These are phyloP conservation scores for Albatrellus ellisii DNA, from an alignment of 768 basidiomycete genomes.

Conservation along the genomic window DNA sequence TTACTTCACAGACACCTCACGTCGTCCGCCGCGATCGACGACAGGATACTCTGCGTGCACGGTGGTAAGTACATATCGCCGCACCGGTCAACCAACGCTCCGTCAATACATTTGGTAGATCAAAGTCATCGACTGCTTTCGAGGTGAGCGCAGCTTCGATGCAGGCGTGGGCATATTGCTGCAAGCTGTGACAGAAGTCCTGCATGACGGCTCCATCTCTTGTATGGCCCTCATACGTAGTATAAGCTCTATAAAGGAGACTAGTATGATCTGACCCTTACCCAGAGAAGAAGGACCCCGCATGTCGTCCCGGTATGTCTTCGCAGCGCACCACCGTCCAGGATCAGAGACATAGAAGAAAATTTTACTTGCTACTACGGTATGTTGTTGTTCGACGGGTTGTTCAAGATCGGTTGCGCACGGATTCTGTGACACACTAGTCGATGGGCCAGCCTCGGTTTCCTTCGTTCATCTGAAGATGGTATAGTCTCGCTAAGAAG, in stretches of 20 bases:
- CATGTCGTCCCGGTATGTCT: constrained; percentile 81
- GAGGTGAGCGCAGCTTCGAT: constrained; percentile 40
- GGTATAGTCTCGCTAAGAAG: too few species aligned
- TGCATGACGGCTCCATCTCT: constrained; percentile 98
- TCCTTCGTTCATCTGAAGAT: too few species aligned
- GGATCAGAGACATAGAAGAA: too few species aligned
- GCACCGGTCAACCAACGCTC: constrained; percentile 20
- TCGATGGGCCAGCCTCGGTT: too few species aligned
- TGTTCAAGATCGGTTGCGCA: too few species aligned
- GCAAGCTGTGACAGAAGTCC: constrained; percentile 61
- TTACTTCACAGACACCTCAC: constrained; percentile 97
- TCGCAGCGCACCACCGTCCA: constrained; percentile 6
- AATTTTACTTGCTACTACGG: too few species aligned
- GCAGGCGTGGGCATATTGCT: constrained; percentile 11
- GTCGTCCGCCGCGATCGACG: constrained; percentile 94
- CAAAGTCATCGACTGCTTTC: constrained; percentile 96
- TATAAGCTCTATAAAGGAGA: too few species aligned
- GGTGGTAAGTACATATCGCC: constrained; percentile 53
- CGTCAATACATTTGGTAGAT: constrained; percentile 99
- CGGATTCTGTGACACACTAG: too few species aligned
- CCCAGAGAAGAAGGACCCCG: constrained; percentile 98
- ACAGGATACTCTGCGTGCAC: constrained; percentile 98
- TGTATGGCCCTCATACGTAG: too few species aligned
- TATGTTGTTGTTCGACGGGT: too few species aligned
- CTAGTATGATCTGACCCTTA: constrained; percentile 99